These are phyloP conservation scores for Periconia digitata DNA, from an alignment of 2,329 filamentous ascomycete species.

Conservation along the genomic window DNA sequence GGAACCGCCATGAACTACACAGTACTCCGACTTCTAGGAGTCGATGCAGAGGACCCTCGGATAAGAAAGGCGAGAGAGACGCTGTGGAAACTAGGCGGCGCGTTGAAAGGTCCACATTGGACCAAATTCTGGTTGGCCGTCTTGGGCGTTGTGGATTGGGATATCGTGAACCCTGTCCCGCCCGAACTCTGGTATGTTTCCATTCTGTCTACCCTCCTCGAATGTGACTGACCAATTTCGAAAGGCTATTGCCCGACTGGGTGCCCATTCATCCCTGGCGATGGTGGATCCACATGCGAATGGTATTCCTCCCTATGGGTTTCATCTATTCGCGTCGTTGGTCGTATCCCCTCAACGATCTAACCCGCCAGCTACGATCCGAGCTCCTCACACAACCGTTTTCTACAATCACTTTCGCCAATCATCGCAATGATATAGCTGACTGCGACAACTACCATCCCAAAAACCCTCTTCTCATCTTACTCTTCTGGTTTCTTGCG, in stretches of 20 bases:
- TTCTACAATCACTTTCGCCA: constrained; percentile 73
- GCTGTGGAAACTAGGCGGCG: constrained; percentile 83
- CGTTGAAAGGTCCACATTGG: constrained; percentile 86
- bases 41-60: constrained; percentile 76
- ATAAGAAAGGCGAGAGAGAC: constrained; percentile 83
- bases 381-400: constrained; percentile 83
- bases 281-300: constrained; percentile 99
- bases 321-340: constrained; percentile 85
- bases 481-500: constrained; percentile 75
- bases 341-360: constrained; percentile 71
- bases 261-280: constrained; percentile 86
- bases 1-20: constrained; percentile 90
- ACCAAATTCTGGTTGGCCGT: constrained; percentile 93
- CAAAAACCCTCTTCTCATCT: constrained; percentile 80
- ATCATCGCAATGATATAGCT: constrained; percentile 80
- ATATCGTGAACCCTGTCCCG: constrained; percentile 90
- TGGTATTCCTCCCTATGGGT: constrained; percentile 91
- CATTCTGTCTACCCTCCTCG: not conserved
- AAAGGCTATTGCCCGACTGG: constrained; percentile 79
- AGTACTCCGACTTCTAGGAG: constrained; percentile 76
- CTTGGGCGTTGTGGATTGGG: constrained; percentile 82
- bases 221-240: constrained; percentile 1
- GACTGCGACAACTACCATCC: constrained; percentile 87
- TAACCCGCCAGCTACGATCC: constrained; percentile 71
- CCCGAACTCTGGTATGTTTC: constrained; percentile 77